Conservation (phyloP, 176 grass and related monocot genomes). For the Aegilops longissima region DNA sequence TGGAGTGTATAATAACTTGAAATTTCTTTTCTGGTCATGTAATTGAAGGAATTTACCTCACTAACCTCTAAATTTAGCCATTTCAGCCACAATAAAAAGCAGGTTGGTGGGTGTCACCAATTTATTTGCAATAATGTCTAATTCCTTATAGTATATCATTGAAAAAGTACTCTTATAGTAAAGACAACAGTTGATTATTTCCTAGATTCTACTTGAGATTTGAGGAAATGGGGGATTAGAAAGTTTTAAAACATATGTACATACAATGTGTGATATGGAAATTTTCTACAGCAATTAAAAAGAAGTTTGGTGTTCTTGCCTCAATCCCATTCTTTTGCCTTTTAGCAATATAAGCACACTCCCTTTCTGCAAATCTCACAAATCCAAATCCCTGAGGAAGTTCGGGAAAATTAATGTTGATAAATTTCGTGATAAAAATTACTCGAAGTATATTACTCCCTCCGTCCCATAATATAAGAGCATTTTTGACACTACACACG, state of each 20-base stretch:
- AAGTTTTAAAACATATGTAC: not conserved
- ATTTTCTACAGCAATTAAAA: conserved; percentile 11
- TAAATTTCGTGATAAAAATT: not conserved
- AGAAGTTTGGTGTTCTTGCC: conserved; percentile 44
- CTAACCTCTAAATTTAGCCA: not conserved
- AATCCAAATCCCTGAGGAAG: conserved; percentile 78
- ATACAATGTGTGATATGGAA: conserved; percentile 5
- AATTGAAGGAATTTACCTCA: not conserved
- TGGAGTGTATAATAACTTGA: not conserved
- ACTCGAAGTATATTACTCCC: not conserved
- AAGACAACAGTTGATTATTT: not conserved
- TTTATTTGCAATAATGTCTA: conserved; percentile 1
- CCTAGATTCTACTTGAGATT: not conserved
- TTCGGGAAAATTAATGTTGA: conserved; percentile 14
- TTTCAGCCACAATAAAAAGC: not conserved
- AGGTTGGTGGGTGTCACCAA: not conserved
- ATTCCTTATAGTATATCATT: not conserved
- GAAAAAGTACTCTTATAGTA: not conserved
- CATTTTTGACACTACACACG: too few species aligned
- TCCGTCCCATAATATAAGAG: too few species aligned
- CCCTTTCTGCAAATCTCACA: conserved; percentile 64
- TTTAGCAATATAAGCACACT: conserved; percentile 56
- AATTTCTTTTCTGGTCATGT: not conserved
- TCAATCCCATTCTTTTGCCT: conserved; percentile 61
- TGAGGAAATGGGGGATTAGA: conserved; percentile 5